phyloP scores from a whole-genome alignment of 768 basidiomycete species.

The Macrocybe gigantea region DNA sequence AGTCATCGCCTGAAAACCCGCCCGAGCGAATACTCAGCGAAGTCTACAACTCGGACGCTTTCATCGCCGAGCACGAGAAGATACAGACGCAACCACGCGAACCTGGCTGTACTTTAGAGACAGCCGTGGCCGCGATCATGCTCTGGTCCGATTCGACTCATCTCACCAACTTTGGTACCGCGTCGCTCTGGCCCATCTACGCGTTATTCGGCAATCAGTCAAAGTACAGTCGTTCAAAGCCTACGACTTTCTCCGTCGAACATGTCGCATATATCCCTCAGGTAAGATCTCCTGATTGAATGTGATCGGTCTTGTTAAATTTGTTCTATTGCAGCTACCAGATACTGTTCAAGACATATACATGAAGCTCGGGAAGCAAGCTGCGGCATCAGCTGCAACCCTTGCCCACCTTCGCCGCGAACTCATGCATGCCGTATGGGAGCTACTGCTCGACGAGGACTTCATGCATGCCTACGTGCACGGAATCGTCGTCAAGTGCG shows the following conservation, averaged over 20 bases:
- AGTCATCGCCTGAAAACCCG: background rate
- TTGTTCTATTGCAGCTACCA: conserved; percentile 18
- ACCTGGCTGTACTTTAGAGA: conserved; percentile 13
- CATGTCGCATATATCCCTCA: conserved; percentile 34
- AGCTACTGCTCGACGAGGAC: conserved; percentile 17
- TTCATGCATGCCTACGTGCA: conserved; percentile 20
- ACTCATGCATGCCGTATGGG: conserved; percentile 23
- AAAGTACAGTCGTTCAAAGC: conserved; percentile 27
- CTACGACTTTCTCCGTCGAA: conserved; percentile 22
- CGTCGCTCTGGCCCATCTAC: conserved; percentile 35
- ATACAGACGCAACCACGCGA: conserved; percentile 8
- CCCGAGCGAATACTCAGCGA: conserved; percentile 11
- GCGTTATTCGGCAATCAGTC: conserved; percentile 29
- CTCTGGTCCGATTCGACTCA: conserved; percentile 31
- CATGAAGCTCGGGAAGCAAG: background rate
- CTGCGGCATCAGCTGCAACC: conserved; percentile 8
- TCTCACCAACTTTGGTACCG: conserved; percentile 26
- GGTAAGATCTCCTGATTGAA: conserved; percentile 14
- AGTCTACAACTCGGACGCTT: conserved; percentile 12
- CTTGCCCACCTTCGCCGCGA: conserved; percentile 25
- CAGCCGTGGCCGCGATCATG: conserved; percentile 20
- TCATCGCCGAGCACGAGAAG: conserved; percentile 11
- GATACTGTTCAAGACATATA: conserved; percentile 21
- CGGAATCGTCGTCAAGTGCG: conserved; percentile 22
- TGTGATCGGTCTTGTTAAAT: background rate